Evolutionary conservation across 1,139 yeast species (phyloP).

Genomic region (Arxiozyma slooffiae): DNA sequence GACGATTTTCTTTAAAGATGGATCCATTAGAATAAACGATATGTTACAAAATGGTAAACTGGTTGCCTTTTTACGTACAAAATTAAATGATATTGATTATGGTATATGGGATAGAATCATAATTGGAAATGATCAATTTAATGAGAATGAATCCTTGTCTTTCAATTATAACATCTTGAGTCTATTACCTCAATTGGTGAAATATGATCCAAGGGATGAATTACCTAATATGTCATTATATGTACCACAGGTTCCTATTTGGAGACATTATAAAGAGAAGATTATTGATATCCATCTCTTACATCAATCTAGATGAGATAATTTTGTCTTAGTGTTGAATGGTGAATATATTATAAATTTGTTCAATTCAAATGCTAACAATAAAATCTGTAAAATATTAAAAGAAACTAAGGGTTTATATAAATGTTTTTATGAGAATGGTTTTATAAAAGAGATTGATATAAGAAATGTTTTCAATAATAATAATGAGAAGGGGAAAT

Average conservation of each 20-base stretch:
- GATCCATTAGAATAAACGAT: conserved; percentile 21
- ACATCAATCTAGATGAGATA: conserved; percentile 6
- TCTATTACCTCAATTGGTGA: conserved; percentile 4
- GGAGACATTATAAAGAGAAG: conserved; percentile 3
- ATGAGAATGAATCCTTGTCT: not conserved
- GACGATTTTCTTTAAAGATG: conserved; percentile 20
- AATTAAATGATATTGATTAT: conserved; percentile 7
- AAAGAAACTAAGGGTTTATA: conserved; percentile 3
- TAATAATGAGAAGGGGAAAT: not conserved
- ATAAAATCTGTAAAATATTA: not conserved
- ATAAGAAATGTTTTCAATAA: not conserved
- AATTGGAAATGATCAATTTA: not conserved
- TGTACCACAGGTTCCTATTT: not conserved
- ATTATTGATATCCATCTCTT: conserved; percentile 9
- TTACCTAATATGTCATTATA: conserved; percentile 1
- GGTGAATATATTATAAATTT: conserved; percentile 6
- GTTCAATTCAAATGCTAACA: not conserved
- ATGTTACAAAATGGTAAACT: conserved; percentile 20
- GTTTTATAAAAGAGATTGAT: conserved; percentile 8
- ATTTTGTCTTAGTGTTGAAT: conserved; percentile 3
- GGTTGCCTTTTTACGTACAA: conserved; percentile 16
- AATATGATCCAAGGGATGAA: not conserved
- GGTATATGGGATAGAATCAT: conserved; percentile 18
- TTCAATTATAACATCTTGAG: conserved; percentile 3
- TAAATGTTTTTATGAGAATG: conserved; percentile 12